Conservation (phyloP, 495 filamentous ascomycete genomes). For the Amniculicola lignicola region DNA sequence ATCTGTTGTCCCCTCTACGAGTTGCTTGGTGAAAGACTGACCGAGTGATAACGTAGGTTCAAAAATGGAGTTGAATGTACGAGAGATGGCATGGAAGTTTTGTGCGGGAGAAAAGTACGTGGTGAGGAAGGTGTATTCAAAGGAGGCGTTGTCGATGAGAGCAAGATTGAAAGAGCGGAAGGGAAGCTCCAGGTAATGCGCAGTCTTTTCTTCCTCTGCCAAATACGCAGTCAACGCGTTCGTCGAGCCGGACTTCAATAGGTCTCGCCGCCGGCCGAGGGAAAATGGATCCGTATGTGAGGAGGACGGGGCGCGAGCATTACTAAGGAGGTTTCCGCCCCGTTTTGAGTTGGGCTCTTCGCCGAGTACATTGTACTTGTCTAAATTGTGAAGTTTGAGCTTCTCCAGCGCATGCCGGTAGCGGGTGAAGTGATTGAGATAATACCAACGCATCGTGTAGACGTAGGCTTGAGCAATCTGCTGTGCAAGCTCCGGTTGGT, state of each 20-base stretch:
- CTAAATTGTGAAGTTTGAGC: constrained; percentile 75
- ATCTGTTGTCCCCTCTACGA: constrained; percentile 74
- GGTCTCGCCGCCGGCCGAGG: constrained; percentile 76
- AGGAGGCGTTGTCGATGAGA: constrained; percentile 87
- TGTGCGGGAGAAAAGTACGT: constrained; percentile 72
- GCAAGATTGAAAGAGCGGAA: constrained; percentile 95
- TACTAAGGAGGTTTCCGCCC: constrained; percentile 32
- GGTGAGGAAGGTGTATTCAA: constrained; percentile 90
- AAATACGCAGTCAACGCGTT: constrained; percentile 75
- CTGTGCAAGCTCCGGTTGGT: constrained; percentile 73
- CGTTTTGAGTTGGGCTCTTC: constrained; percentile 58
- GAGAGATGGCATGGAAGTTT: constrained; percentile 57
- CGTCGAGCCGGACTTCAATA: constrained; percentile 66
- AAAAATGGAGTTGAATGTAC: constrained; percentile 77
- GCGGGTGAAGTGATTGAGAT: constrained; percentile 82
- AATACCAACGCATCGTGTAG: constrained; percentile 99
- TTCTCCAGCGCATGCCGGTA: constrained; percentile 81
- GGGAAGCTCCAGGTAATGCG: constrained; percentile 81
- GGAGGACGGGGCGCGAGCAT: constrained; percentile 49
- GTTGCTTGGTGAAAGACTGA: constrained; percentile 67
- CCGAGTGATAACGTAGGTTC: constrained; percentile 79
- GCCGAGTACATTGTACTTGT: constrained; percentile 81
- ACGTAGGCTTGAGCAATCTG: constrained; percentile 92
- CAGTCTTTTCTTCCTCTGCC: constrained; percentile 80
- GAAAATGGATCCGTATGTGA: constrained; percentile 87